Evolutionary conservation across 2,329 filamentous ascomycete genomes (phyloP).

Genomic region (Tolypocladium nubicola): DNA sequence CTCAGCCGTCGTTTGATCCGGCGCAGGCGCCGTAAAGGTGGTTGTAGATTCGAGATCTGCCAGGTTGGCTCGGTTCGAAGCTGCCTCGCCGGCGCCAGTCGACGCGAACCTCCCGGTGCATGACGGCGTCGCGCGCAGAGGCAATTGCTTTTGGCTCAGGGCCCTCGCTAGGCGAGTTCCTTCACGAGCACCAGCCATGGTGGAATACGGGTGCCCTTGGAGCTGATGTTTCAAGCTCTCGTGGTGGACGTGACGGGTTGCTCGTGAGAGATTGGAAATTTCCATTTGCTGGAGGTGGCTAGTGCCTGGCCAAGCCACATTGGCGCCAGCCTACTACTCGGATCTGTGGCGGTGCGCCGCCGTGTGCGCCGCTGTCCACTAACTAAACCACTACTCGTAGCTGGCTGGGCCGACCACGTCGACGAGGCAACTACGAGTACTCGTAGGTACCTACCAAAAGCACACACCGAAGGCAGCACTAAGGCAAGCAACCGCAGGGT

Average conservation of each 20-base stretch:
- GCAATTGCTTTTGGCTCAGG: conserved; percentile 17
- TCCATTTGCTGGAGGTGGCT: conserved; percentile 10
- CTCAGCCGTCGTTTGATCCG: conserved; percentile 26
- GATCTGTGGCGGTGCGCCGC: background rate
- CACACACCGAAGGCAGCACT: background rate
- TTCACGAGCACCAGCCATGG: conserved; percentile 32
- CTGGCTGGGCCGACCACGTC: background rate
- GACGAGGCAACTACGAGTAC: background rate
- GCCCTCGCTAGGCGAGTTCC: conserved; percentile 24
- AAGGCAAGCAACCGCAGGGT: background rate
- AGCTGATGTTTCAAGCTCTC: conserved; percentile 1
- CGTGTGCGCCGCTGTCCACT: background rate
- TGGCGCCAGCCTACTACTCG: background rate
- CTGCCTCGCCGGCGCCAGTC: conserved; percentile 27
- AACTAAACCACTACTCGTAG: background rate
- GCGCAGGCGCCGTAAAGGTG: conserved; percentile 31
- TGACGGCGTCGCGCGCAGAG: conserved; percentile 11
- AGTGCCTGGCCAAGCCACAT: background rate
- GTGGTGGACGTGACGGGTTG: conserved; percentile 3
- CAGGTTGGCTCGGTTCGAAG: conserved; percentile 18
- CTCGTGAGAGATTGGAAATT: conserved; percentile 20
- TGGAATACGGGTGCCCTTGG: conserved; percentile 4
- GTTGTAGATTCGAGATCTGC: conserved; percentile 41
- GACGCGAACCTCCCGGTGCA: conserved; percentile 33
- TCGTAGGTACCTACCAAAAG: too few relatives aligned